A percentile compares a stretch with the other conserved stretches of the same genome.
Evolutionary conservation across 805 yeast species (phyloP).

Genomic region (Yarrowia sp.): DNA sequence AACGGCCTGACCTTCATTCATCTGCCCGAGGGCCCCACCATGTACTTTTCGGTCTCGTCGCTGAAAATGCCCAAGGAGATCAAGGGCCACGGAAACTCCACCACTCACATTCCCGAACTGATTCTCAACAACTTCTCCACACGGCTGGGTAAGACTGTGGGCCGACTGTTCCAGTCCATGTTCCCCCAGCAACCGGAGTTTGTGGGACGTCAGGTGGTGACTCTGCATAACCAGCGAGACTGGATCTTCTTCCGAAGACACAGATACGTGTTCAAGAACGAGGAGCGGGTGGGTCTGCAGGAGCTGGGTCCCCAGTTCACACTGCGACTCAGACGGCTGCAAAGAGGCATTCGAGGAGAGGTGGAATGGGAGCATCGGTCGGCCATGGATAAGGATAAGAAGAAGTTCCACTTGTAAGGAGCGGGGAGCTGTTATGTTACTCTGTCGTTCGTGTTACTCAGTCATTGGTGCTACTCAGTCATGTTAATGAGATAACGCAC

Average conservation of each 20-base stretch:
- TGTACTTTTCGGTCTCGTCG: constrained; percentile 85
- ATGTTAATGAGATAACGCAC: no score
- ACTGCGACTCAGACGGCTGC: constrained; percentile 82
- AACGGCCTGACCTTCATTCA: constrained; percentile 93
- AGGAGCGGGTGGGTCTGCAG: constrained; percentile 91
- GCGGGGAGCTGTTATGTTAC: no score
- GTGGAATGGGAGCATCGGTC: constrained; percentile 96
- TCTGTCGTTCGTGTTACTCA: no score
- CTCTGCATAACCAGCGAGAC: constrained; percentile 96
- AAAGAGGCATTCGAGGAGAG: constrained; percentile 90
- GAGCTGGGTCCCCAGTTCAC: constrained; percentile 98
- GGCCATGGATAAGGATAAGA: constrained; percentile 95
- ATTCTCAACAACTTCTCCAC: constrained; percentile 92
- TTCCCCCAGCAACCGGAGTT: constrained; percentile 94
- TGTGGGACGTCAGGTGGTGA: constrained; percentile 93
- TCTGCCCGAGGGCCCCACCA: constrained; percentile 94
- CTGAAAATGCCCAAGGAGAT: constrained; percentile 76
- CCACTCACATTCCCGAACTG: constrained; percentile 90
- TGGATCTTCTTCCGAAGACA: constrained; percentile 95
- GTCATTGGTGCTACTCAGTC: no score
- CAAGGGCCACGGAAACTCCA: constrained; percentile 87
- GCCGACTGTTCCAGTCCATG: constrained; percentile 86
- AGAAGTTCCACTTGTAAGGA: constrained; percentile 77
- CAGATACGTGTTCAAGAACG: constrained; percentile 86
- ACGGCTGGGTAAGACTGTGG: constrained; percentile 90